A percentile compares a stretch with the other conserved stretches of the same genome.
Conservation (phyloP, 208 protist genomes). For the Borovskyia barvae region DNA sequence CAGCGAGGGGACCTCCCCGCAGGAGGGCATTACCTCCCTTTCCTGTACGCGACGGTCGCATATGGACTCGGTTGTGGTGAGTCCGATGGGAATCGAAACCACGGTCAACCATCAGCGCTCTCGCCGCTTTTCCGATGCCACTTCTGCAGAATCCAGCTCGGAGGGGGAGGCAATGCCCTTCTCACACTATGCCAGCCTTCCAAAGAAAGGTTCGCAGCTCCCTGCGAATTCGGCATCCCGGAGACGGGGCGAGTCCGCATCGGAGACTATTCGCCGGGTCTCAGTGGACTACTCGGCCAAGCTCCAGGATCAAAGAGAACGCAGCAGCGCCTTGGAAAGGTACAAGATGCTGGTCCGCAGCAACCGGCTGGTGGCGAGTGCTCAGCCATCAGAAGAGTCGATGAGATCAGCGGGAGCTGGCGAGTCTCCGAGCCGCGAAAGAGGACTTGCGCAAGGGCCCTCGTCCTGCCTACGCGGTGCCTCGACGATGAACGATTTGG, state of each 20-base stretch:
- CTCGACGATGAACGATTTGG: slow-evolving; percentile 20
- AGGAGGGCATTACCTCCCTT: too few relatives aligned
- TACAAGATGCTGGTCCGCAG: slow-evolving; percentile 56
- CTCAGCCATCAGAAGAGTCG: slow-evolving; percentile 3
- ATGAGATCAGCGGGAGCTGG: neutral
- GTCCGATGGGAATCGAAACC: too few relatives aligned
- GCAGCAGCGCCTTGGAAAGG: slow-evolving; percentile 50
- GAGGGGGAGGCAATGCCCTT: too few relatives aligned
- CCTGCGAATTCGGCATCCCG: slow-evolving; percentile 2
- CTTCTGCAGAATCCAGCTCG: too few relatives aligned
- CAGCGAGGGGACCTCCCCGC: too few relatives aligned
- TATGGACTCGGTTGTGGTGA: too few relatives aligned
- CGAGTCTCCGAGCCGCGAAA: neutral
- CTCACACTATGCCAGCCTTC: too few relatives aligned
- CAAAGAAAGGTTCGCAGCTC: too few relatives aligned
- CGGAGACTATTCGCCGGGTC: slow-evolving; percentile 44
- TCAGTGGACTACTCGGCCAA: slow-evolving; percentile 44
- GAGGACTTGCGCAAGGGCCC: too few relatives aligned
- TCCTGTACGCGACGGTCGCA: too few relatives aligned
- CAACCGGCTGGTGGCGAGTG: slow-evolving; percentile 16
- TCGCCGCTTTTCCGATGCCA: too few relatives aligned
- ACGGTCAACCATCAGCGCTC: too few relatives aligned
- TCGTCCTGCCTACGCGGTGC: slow-evolving; percentile 7
- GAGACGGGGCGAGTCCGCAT: slow-evolving; percentile 21
- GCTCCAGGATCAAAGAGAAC: slow-evolving; percentile 43